A percentile compares a stretch with the other conserved stretches of the same genome.
Conservation (phyloP, 352 stramenopile genomes). For the Globisporangium polare region DNA sequence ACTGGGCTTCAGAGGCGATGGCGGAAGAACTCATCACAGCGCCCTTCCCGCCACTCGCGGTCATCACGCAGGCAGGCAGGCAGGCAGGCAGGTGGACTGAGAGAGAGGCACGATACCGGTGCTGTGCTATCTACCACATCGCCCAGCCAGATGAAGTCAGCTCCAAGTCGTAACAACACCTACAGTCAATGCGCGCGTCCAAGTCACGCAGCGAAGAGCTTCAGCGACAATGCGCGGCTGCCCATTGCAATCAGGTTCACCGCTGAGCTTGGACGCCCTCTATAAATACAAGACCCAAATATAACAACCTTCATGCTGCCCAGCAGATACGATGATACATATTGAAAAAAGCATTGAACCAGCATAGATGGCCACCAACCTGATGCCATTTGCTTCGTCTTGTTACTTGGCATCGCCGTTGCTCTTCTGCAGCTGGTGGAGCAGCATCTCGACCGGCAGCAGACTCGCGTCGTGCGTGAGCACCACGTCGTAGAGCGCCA, state of each 20-base stretch:
- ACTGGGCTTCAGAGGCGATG: slow-evolving; percentile 2
- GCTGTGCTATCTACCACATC: not conserved
- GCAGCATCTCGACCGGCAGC: slow-evolving; percentile 46
- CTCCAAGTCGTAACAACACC: not conserved
- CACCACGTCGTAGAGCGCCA: slow-evolving; percentile 62
- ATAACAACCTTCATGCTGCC: too few species aligned
- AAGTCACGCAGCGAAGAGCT: too few species aligned
- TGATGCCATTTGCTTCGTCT: slow-evolving; percentile 27
- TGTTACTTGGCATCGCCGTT: not conserved
- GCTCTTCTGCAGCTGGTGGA: slow-evolving; percentile 46
- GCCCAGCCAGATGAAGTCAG: not conserved
- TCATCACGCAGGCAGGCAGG: slow-evolving; percentile 6
- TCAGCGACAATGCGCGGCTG: too few species aligned
- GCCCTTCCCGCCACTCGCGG: slow-evolving; percentile 3
- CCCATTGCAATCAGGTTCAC: too few species aligned
- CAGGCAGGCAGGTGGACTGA: not conserved
- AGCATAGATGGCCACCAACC: slow-evolving; percentile 45
- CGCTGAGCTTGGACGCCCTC: too few species aligned
- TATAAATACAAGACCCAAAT: too few species aligned
- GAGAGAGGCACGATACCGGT: not conserved
- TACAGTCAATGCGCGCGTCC: not conserved
- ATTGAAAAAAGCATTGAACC: too few species aligned
- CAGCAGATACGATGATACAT: slow-evolving; percentile 43
- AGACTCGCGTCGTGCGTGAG: slow-evolving; percentile 74
- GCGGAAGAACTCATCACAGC: slow-evolving; percentile 6